Conservation (phyloP, 768 basidiomycete genomes). For the Lanmaoa rubissima region DNA sequence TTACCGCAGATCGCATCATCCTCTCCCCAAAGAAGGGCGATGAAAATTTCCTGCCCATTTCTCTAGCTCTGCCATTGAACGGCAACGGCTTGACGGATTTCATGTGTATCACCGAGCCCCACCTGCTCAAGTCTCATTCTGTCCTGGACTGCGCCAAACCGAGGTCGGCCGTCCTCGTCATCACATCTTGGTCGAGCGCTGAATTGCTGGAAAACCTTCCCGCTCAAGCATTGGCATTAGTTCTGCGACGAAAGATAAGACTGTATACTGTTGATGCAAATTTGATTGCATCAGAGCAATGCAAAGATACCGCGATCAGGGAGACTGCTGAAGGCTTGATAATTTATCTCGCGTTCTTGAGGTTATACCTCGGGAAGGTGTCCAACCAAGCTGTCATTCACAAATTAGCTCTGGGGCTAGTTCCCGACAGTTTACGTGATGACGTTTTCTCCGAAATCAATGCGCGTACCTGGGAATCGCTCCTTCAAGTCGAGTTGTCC, state of each 20-base stretch:
- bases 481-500: conserved; percentile 55
- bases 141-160: conserved; percentile 64
- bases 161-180: conserved; percentile 69
- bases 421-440: conserved; percentile 47
- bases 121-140: conserved; percentile 74
- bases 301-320: conserved; percentile 31
- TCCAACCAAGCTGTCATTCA: conserved; percentile 53
- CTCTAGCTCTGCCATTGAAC: conserved; percentile 57
- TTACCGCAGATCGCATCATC: conserved; percentile 67
- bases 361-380: conserved; percentile 73
- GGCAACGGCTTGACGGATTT: conserved; percentile 60
- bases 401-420: conserved; percentile 47
- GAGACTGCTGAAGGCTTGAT: conserved; percentile 55
- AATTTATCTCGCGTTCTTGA: conserved; percentile 77
- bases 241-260: conserved; percentile 49
- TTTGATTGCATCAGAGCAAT: conserved; percentile 40
- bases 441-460: conserved; percentile 47
- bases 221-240: conserved; percentile 40
- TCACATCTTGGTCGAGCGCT: conserved; percentile 70
- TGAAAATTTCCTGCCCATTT: conserved; percentile 48
- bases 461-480: conserved; percentile 60
- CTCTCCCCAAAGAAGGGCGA: conserved; percentile 47
- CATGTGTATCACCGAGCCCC: conserved; percentile 70
- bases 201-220: conserved; percentile 74
- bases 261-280: conserved; percentile 62